Evolutionary conservation across 1,284 basidiomycete genomes (phyloP), one percentile per base, ranked within the genome.

Genomic region (Pterulicium gracile): DNA sequence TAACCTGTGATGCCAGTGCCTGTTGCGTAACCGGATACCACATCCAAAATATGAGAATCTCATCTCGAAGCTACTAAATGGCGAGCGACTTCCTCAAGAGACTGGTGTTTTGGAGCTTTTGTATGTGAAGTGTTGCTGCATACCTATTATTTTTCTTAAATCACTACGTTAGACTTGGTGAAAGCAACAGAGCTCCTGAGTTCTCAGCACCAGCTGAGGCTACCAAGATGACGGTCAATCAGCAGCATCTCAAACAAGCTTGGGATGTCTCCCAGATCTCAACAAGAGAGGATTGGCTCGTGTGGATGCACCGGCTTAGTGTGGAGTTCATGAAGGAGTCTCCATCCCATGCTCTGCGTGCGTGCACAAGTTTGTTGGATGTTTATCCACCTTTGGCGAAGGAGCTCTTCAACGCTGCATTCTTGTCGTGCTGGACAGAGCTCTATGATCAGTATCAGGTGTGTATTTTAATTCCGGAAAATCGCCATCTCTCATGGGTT

Each of bases 311-410:
- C 55, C 77, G 88, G 17, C 75, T 98, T 12, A 87, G 92, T 3
- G 88, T 96, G 7, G 95, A 98, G 63, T 88, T 98, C 58, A 93
- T 99, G 86, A 91, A 95, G 56, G 94, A 98, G 55, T 97, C 95
- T 1, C 96, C 96, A 0, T 97, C 93, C 4, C 93, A 97, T 67
- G 95, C 96, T 22, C 73, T 99, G 42, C 81, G 96, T 45, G 95
- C 96, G 1, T 98, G 95, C 59, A 90, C 93, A 71, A 90, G 82
- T 57, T 68, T 98, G 42, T 92, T 97, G 1, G 91, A 97, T 57
- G 82, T 88, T 19, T 91, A 98, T 63, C 79, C 83, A 13, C 91
- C 94, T 0, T 73, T 98, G 48, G 93, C 93, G 0, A 87, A 89
- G 55, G 94, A 97, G 58, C 70, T 99, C 4, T 98, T 98, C 73